These are phyloP conservation scores for Phellinidium pouzarii DNA, from an alignment of 1,284 basidiomycete species.

Conservation along the genomic window DNA sequence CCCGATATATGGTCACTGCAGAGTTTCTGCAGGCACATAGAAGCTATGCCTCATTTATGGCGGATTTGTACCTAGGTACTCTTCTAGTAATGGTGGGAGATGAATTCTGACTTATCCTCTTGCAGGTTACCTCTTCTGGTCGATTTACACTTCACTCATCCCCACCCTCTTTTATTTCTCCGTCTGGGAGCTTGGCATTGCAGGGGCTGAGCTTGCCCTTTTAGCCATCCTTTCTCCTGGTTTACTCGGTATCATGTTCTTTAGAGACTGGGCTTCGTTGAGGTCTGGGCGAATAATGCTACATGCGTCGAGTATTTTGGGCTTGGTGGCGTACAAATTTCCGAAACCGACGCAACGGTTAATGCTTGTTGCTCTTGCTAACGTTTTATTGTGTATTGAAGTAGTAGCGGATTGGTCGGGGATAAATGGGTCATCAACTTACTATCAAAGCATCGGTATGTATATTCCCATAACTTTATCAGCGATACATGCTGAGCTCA, in stretches of 20 bases:
- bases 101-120: conserved; percentile 19
- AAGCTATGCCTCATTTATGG: no score
- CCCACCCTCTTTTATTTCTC: conserved; percentile 90
- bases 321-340: conserved; percentile 55
- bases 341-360: conserved; percentile 52
- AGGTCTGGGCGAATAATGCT: conserved; percentile 42
- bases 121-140: conserved; percentile 85
- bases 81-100: conserved; percentile 28
- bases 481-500: neutral
- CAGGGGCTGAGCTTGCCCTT: conserved; percentile 72
- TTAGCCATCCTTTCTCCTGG: conserved; percentile 63
- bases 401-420: conserved; percentile 53
- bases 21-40: no score
- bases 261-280: conserved; percentile 41
- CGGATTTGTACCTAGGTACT: neutral
- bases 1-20: no score
- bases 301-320: conserved; percentile 46
- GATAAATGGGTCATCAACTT: conserved; percentile 27
- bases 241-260: conserved; percentile 42
- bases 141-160: conserved; percentile 76
- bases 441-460: conserved; percentile 52
- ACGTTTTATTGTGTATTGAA: conserved; percentile 42
- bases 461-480: conserved; percentile 25
- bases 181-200: conserved; percentile 79
- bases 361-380: conserved; percentile 50